phyloP scores from a whole-genome alignment of 208 protist species.

The Trypanosoma scelopori region DNA sequence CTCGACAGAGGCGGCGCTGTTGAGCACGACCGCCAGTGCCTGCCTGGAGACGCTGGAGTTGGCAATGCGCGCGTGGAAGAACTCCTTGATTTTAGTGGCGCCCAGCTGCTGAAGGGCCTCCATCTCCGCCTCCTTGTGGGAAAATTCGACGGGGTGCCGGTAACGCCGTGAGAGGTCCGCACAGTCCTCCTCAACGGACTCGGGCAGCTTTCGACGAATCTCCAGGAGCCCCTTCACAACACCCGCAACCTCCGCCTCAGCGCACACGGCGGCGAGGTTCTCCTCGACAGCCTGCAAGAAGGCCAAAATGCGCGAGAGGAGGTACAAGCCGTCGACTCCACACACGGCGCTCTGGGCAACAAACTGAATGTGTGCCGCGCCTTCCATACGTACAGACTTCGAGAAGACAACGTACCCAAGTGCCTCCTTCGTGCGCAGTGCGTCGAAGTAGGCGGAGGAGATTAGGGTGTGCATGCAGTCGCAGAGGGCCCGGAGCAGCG shows the following conservation, averaged over 20 bases:
- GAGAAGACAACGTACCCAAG: conserved; percentile 81
- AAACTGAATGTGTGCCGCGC: conserved; percentile 46
- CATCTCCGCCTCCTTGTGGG: conserved; percentile 38
- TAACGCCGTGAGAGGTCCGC: conserved; percentile 34
- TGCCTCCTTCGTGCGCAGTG: conserved; percentile 70
- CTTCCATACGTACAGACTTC: conserved; percentile 16
- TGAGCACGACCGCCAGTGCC: conserved; percentile 46
- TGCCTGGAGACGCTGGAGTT: conserved; percentile 37
- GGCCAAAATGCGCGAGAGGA: conserved; percentile 74
- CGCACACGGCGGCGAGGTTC: conserved; percentile 42
- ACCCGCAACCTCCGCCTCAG: conserved; percentile 30
- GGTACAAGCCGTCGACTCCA: conserved; percentile 55
- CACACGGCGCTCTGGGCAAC: conserved; percentile 55
- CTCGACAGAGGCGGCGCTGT: conserved; percentile 31
- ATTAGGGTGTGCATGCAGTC: conserved; percentile 41
- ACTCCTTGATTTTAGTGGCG: conserved; percentile 31
- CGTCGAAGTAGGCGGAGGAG: conserved; percentile 66
- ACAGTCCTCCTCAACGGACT: conserved; percentile 46
- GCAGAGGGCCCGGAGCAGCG: conserved; percentile 36
- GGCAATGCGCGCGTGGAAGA: conserved; percentile 39
- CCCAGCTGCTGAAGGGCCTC: conserved; percentile 36
- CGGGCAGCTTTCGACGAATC: conserved; percentile 44
- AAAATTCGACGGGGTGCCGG: conserved; percentile 31
- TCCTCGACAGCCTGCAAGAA: conserved; percentile 53
- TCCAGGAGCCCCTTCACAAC: conserved; percentile 46